phyloP scores from a whole-genome alignment of 1,284 basidiomycete species.

The Phenoliferia sp. region DNA sequence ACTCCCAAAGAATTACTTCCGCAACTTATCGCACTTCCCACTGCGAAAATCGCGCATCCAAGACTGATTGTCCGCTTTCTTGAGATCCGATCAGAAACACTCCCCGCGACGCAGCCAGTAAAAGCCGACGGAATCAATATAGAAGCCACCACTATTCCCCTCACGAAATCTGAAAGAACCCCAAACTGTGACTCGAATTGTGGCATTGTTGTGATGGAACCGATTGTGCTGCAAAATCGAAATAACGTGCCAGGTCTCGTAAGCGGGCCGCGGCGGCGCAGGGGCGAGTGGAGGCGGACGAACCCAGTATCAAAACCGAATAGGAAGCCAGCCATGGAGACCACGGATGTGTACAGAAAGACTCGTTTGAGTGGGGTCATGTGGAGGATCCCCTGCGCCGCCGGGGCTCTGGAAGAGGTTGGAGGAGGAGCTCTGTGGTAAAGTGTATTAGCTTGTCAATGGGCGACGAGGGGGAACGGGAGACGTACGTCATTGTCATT shows the following conservation, averaged over 20 bases:
- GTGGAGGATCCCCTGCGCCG: too few species aligned
- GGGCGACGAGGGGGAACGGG: too few species aligned
- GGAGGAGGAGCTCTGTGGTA: too few species aligned
- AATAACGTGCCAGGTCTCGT: neutral
- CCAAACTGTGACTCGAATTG: slow-evolving; percentile 42
- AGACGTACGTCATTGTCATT: too few species aligned
- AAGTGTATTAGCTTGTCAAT: too few species aligned
- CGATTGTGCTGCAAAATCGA: slow-evolving; percentile 37
- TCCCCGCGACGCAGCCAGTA: slow-evolving; percentile 49
- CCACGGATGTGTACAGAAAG: neutral
- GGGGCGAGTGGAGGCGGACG: neutral
- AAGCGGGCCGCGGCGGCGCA: neutral
- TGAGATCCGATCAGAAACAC: slow-evolving; percentile 50
- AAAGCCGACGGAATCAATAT: neutral
- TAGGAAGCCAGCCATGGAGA: neutral
- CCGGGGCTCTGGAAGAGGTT: too few species aligned
- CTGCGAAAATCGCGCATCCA: slow-evolving; percentile 47
- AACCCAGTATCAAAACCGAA: slow-evolving; percentile 1
- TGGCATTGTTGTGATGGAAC: slow-evolving; percentile 50
- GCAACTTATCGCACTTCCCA: slow-evolving; percentile 41
- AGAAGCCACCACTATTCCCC: neutral
- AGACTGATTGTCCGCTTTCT: slow-evolving; percentile 50
- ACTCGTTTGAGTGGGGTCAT: neutral
- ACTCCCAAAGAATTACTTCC: slow-evolving; percentile 34
- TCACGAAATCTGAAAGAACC: neutral